Evolutionary conservation across 768 basidiomycete species (phyloP).

Genomic region (Suillus occidentalis): DNA sequence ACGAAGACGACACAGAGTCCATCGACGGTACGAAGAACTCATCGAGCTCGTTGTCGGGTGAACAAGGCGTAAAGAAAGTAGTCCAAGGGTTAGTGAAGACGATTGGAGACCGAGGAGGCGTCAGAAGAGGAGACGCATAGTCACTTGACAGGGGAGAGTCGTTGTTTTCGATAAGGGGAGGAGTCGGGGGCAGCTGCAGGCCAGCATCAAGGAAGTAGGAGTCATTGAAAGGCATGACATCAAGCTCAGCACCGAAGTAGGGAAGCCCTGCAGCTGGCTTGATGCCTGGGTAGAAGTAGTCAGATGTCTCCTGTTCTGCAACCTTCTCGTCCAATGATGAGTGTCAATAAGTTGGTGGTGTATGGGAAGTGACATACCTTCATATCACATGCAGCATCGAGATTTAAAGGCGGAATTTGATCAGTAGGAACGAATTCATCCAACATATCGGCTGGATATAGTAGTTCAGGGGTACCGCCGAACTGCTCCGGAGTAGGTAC

Average conservation of each 20-base stretch:
- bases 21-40: slow-evolving; percentile 32
- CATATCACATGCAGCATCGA: slow-evolving; percentile 19
- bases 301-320: not conserved
- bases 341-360: not conserved
- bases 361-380: slow-evolving; percentile 19
- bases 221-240: slow-evolving; percentile 27
- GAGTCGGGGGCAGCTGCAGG: slow-evolving; percentile 3
- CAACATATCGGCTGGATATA: slow-evolving; percentile 9
- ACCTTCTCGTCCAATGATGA: slow-evolving; percentile 4
- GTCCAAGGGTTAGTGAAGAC: slow-evolving; percentile 28
- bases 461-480: slow-evolving; percentile 21
- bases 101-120: slow-evolving; percentile 22
- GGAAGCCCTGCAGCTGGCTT: slow-evolving; percentile 20
- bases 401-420: slow-evolving; percentile 36
- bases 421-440: slow-evolving; percentile 34
- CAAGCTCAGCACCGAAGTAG: slow-evolving; percentile 33
- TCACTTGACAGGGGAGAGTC: slow-evolving; percentile 13
- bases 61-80: not conserved
- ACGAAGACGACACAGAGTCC: slow-evolving; percentile 3
- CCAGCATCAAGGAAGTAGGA: slow-evolving; percentile 24
- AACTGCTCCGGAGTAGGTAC: slow-evolving; percentile 1
- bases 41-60: slow-evolving; percentile 18
- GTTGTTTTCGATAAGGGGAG: slow-evolving; percentile 11
- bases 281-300: slow-evolving; percentile 22
- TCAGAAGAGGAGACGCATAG: slow-evolving; percentile 14